Evolutionary conservation across 176 grass and related monocot species (phyloP), one percentile per base, ranked within the genome.

Genomic region (Panicum miliaceum): DNA sequence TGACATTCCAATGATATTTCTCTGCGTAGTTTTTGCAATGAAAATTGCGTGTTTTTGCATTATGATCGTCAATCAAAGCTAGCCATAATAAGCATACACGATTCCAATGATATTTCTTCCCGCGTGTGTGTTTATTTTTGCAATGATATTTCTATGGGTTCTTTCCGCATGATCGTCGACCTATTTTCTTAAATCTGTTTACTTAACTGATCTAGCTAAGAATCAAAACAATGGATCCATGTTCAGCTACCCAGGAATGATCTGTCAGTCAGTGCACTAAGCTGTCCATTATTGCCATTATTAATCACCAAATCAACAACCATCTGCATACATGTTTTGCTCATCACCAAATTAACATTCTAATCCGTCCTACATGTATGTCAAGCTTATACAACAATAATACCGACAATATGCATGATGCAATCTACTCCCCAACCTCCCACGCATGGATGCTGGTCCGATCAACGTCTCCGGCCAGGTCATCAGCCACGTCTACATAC

Each of bases 321-420:
- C 29, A 87, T 76, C 52, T 66, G 37, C 9, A 64, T 47, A 27
- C 73, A 88, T 47, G 36, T 73, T 87, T 84, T 32, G 29, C 29
- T 32, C 45, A 20, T 88, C 38, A 74, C n/a, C 36, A 18, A 41
- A 41, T 76, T 45, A 80, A 80, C 20, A 77, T 18, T 60, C 76
- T 89, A 84, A n/a, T 62, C n/a, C n/a, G n/a, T n/a, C 63, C 81
- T 73, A 63, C 14, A 45, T 11, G 11, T 37, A 37, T 37, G 8
- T 54, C 36, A 75, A 25, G 72, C 72, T 25, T 76, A 60, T 26
- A 76, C 74, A 76, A 22, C 7, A 20, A 41, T 13, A 76, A 12
- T 4, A 75, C 71, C 29, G 7, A 36, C 71, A n/a, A 38, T 37
- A 38, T 11, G 11, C 15, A 18, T 48, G 47, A 18, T 48, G 47